Conservation (phyloP, 257 asterid genomes). For the Nicotiana tomentosiformis region DNA sequence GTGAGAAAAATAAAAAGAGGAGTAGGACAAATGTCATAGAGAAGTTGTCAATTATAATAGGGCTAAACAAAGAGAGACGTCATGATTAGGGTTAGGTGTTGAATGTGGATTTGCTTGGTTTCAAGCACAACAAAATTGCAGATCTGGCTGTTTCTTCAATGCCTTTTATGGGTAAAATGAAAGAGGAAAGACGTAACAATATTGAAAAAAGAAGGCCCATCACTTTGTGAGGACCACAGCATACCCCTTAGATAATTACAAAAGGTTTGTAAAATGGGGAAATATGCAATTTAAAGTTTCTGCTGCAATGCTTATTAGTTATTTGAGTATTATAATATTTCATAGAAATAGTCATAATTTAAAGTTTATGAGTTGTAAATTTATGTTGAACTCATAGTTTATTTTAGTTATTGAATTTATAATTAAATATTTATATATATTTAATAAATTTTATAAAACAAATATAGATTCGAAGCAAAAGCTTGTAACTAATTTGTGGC, state of each 20-base stretch:
- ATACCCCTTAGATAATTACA: no score
- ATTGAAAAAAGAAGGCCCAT: neutral
- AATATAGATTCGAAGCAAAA: no score
- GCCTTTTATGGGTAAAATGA: neutral
- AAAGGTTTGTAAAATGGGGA: neutral
- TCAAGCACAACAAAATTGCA: neutral
- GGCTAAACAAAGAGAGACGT: neutral
- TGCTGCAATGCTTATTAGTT: neutral
- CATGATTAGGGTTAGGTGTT: neutral
- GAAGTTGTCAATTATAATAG: neutral
- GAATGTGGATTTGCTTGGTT: neutral
- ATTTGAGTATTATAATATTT: no score
- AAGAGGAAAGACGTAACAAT: neutral
- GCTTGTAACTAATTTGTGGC: no score
- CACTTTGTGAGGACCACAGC: neutral
- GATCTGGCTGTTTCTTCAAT: neutral
- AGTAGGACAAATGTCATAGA: neutral
- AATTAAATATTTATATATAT: no score
- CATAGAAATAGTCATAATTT: no score
- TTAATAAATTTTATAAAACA: no score
- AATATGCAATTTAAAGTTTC: neutral
- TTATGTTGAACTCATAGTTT: no score
- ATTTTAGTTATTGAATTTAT: no score
- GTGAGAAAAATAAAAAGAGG: neutral
- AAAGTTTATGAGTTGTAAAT: rapidly evolving